Evolutionary conservation across 139 green algal genomes (phyloP).

Genomic region (Chlamydomonas sp.): DNA sequence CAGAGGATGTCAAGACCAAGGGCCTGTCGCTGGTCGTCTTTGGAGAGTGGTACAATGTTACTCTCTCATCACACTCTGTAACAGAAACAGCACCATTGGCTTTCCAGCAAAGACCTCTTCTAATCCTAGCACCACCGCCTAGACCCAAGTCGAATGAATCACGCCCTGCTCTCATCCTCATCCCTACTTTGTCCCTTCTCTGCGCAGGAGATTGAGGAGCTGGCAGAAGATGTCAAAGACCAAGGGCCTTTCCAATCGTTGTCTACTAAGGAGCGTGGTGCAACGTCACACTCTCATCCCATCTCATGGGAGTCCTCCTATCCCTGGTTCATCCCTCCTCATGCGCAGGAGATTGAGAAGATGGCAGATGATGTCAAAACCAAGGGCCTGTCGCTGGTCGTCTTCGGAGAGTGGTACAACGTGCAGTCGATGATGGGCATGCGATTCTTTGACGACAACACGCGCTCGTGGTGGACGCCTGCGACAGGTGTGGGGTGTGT

Average conservation of each 20-base stretch:
- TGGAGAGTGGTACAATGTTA: constrained; percentile 94
- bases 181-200: constrained; percentile 11
- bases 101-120: too few species aligned
- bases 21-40: constrained; percentile 84
- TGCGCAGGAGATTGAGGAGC: constrained; percentile 67
- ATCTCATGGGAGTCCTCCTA: too few species aligned
- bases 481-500: constrained; percentile 27
- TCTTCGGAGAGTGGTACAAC: constrained; percentile 98
- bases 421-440: constrained; percentile 67
- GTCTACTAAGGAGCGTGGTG: constrained; percentile 97
- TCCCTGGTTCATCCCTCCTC: constrained; percentile 12
- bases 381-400: constrained; percentile 67
- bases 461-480: constrained; percentile 79
- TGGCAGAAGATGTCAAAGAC: constrained; percentile 65
- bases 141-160: too few species aligned
- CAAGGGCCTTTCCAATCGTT: constrained; percentile 66
- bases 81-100: too few species aligned
- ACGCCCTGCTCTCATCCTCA: too few species aligned
- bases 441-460: constrained; percentile 99
- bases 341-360: constrained; percentile 69
- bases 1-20: constrained; percentile 54
- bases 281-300: too few species aligned
- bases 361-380: constrained; percentile 65
- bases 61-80: too few species aligned
- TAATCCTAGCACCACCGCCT: too few species aligned